Evolutionary conservation across 805 yeast species (phyloP).

Genomic region (Candida patagonica): DNA sequence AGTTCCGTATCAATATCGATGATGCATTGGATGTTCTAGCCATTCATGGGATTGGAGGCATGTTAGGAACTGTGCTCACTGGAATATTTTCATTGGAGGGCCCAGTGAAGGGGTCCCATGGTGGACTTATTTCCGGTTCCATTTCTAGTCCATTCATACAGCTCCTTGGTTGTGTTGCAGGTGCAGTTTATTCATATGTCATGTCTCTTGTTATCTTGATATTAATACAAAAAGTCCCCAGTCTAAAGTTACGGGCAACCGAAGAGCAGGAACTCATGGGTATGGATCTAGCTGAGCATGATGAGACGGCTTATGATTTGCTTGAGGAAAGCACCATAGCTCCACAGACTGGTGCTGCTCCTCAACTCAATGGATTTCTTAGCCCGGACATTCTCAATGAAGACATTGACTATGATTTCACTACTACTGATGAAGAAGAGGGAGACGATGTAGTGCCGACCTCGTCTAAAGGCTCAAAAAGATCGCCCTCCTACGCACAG

Average conservation of each 20-base stretch:
- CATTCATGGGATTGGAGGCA: constrained; percentile 85
- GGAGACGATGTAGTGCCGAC: not conserved
- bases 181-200: constrained; percentile 65
- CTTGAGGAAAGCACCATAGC: constrained; percentile 1
- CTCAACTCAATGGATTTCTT: not conserved
- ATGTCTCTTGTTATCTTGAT: constrained; percentile 63
- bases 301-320: constrained; percentile 63
- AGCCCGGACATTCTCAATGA: constrained; percentile 6
- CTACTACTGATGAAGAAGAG: not conserved
- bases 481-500: too few species aligned
- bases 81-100: constrained; percentile 83
- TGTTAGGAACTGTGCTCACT: constrained; percentile 69
- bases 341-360: not conserved
- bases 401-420: constrained; percentile 1
- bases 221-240: constrained; percentile 65
- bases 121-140: constrained; percentile 86
- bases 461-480: too few species aligned
- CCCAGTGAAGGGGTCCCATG: constrained; percentile 47
- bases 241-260: constrained; percentile 69
- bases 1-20: constrained; percentile 63
- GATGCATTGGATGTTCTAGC: constrained; percentile 95
- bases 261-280: constrained; percentile 86
- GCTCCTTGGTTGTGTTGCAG: constrained; percentile 65
- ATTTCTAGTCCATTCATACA: constrained; percentile 81
- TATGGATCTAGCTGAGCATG: constrained; percentile 82